Evolutionary conservation across 2,329 filamentous ascomycete species (phyloP).

Genomic region (Colletotrichum sp.): DNA sequence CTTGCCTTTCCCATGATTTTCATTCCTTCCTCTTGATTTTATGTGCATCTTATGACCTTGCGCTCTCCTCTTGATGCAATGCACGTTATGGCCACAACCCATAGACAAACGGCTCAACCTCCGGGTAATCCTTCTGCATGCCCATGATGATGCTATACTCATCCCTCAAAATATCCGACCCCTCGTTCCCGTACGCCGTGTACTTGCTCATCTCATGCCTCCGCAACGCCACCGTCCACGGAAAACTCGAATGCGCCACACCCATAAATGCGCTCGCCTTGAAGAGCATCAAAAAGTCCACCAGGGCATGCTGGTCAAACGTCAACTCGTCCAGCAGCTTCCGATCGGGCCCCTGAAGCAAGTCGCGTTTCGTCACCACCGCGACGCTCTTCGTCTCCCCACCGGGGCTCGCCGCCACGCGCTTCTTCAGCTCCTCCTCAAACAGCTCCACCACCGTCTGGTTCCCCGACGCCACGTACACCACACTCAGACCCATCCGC

Average conservation of each 20-base stretch:
- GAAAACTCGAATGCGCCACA: conserved; percentile 36
- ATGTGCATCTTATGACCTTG: not conserved
- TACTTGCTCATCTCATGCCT: conserved; percentile 36
- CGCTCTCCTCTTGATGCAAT: not conserved
- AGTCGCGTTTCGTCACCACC: conserved; percentile 36
- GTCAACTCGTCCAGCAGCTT: conserved; percentile 27
- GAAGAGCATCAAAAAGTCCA: conserved; percentile 37
- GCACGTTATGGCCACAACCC: conserved; percentile 32
- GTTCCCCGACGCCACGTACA: conserved; percentile 36
- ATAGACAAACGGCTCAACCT: conserved; percentile 32
- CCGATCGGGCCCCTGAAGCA: conserved; percentile 26
- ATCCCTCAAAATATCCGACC: conserved; percentile 33
- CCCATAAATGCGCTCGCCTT: conserved; percentile 37
- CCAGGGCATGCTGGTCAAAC: conserved; percentile 37
- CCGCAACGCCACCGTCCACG: conserved; percentile 36
- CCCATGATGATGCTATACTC: conserved; percentile 38
- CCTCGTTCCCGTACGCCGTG: conserved; percentile 28
- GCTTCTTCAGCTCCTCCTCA: conserved; percentile 12
- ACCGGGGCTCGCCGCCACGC: not conserved
- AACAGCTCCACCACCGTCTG: conserved; percentile 31
- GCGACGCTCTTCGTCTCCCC: conserved; percentile 21
- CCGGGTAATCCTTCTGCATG: conserved; percentile 31
- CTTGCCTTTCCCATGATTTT: not conserved
- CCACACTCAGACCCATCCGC: conserved; percentile 27
- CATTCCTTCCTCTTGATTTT: not conserved